Conservation (phyloP, 352 stramenopile species). For the Pythium sp. region DNA sequence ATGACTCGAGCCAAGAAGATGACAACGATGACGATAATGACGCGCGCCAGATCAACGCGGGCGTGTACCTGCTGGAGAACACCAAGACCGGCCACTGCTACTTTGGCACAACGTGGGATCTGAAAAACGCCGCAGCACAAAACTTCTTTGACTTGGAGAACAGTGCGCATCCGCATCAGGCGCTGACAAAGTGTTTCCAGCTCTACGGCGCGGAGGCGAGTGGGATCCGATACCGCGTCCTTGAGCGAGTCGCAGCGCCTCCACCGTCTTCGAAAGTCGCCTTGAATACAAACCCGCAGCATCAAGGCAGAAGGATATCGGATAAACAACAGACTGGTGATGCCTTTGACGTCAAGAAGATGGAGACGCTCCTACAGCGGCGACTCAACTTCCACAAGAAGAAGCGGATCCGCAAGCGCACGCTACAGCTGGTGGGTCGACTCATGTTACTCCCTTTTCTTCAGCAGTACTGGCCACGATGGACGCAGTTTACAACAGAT, state of each 20-base stretch:
- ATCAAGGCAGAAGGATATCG: not conserved
- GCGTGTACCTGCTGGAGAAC: slow-evolving; percentile 68
- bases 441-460: slow-evolving; percentile 38
- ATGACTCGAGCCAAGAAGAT: slow-evolving; percentile 9
- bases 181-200: slow-evolving; percentile 39
- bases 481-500: slow-evolving; percentile 17
- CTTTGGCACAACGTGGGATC: slow-evolving; percentile 73
- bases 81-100: slow-evolving; percentile 53
- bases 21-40: slow-evolving; percentile 14
- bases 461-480: slow-evolving; percentile 30
- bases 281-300: not conserved
- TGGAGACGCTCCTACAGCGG: slow-evolving; percentile 43
- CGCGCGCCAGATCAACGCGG: slow-evolving; percentile 47
- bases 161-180: slow-evolving; percentile 42
- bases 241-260: slow-evolving; percentile 40
- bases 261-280: slow-evolving; percentile 10
- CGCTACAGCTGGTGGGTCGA: slow-evolving; percentile 35
- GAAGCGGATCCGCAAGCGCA: slow-evolving; percentile 25
- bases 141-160: slow-evolving; percentile 42
- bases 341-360: slow-evolving; percentile 49
- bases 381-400: slow-evolving; percentile 37
- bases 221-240: slow-evolving; percentile 50
- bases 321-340: not conserved
- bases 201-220: slow-evolving; percentile 38
- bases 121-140: slow-evolving; percentile 51